Percentiles rank a stretch among this genome's conserved stretches.
phyloP scores from a whole-genome alignment of 2,329 filamentous ascomycete genomes.

The Phyllosticta citribraziliensis region DNA sequence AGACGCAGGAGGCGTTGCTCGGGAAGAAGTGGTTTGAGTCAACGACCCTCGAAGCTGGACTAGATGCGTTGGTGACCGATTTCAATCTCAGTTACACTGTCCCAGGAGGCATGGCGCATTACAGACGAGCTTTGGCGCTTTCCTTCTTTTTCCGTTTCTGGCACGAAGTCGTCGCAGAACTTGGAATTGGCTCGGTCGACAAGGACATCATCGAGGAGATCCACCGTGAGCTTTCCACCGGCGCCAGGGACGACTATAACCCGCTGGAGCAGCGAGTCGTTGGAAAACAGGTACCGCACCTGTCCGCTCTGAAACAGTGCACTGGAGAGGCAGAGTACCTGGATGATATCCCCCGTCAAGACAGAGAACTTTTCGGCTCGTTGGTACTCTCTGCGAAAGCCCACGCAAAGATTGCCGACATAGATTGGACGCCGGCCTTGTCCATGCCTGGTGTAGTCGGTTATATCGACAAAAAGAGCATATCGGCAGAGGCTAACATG shows the following conservation, averaged over 20 bases:
- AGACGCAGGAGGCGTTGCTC: slow-evolving; percentile 58
- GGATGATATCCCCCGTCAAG: slow-evolving; percentile 76
- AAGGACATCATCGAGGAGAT: slow-evolving; percentile 69
- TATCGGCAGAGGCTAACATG: slow-evolving; percentile 73
- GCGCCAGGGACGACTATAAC: slow-evolving; percentile 64
- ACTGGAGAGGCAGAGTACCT: slow-evolving; percentile 92
- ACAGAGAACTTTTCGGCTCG: slow-evolving; percentile 79
- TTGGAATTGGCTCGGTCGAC: slow-evolving; percentile 51
- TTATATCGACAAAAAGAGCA: slow-evolving; percentile 71
- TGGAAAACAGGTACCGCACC: slow-evolving; percentile 73
- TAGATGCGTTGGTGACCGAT: slow-evolving; percentile 72
- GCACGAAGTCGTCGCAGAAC: slow-evolving; percentile 64
- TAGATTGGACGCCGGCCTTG: slow-evolving; percentile 66
- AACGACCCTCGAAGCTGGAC: slow-evolving; percentile 72
- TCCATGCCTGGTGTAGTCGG: slow-evolving; percentile 80
- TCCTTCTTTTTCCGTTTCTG: slow-evolving; percentile 98
- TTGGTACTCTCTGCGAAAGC: slow-evolving; percentile 80
- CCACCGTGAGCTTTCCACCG: slow-evolving; percentile 69
- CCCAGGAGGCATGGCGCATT: slow-evolving; percentile 92
- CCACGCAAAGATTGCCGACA: slow-evolving; percentile 71
- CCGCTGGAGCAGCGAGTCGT: slow-evolving; percentile 74
- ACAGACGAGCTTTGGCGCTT: slow-evolving; percentile 76
- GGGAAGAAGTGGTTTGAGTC: slow-evolving; percentile 72
- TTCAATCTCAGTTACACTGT: slow-evolving; percentile 82
- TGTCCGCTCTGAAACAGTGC: slow-evolving; percentile 83